A percentile compares a stretch with the other conserved stretches of the same genome.
Evolutionary conservation across 305 asterid species (phyloP).

Genomic region (Fraxinus sp.): DNA sequence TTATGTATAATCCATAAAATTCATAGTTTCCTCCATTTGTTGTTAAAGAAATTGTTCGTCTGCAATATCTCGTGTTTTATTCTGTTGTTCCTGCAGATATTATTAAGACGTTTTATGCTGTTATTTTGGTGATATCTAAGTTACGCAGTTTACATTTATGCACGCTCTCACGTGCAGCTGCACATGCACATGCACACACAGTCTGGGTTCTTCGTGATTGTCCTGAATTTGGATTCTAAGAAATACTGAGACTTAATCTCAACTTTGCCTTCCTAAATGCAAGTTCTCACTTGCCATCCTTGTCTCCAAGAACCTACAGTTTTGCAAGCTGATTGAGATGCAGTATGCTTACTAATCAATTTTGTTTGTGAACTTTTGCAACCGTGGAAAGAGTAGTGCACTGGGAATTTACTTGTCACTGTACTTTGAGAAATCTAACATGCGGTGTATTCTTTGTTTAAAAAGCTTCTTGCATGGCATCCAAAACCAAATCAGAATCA

Average conservation of each 20-base stretch:
- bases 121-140: background rate
- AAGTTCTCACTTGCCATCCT: background rate
- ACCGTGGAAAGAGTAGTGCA: background rate
- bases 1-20: background rate
- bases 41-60: background rate
- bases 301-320: background rate
- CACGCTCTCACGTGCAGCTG: background rate
- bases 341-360: background rate
- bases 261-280: background rate
- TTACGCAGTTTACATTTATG: background rate
- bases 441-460: background rate
- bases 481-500: background rate
- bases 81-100: background rate
- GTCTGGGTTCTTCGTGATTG: background rate
- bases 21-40: background rate
- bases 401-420: background rate
- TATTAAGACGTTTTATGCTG: background rate
- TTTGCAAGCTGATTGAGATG: background rate
- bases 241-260: background rate
- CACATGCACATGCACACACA: background rate
- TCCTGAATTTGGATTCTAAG: background rate
- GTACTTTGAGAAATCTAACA: background rate
- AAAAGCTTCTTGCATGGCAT: background rate
- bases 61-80: background rate
- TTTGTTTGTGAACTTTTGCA: background rate